These are phyloP conservation scores for Ogataea philodendri DNA, from an alignment of 805 yeast genomes.

Conservation along the genomic window DNA sequence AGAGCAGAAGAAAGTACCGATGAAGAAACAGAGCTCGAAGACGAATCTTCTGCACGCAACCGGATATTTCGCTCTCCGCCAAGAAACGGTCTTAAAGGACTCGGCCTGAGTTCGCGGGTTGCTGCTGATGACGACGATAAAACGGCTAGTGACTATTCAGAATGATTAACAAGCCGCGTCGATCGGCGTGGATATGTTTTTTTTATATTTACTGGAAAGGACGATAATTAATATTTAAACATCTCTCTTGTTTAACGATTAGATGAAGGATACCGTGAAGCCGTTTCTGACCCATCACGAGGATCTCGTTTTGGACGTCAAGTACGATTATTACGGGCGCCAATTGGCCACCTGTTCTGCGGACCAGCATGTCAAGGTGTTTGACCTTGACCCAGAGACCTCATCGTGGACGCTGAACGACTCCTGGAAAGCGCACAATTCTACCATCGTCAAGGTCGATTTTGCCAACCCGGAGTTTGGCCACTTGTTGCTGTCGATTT, in stretches of 20 bases:
- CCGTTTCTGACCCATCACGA: slow-evolving; percentile 90
- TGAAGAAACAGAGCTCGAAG: slow-evolving; percentile 23
- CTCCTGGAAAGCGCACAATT: slow-evolving; percentile 94
- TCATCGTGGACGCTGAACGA: slow-evolving; percentile 83
- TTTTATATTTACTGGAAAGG: too few species aligned
- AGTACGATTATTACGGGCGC: slow-evolving; percentile 90
- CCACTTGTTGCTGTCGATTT: slow-evolving; percentile 79
- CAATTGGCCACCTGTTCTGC: slow-evolving; percentile 93
- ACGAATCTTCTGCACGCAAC: slow-evolving; percentile 8
- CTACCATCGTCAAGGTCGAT: slow-evolving; percentile 73
- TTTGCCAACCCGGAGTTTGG: slow-evolving; percentile 98
- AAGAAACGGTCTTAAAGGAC: slow-evolving; percentile 15
- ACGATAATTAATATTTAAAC: slow-evolving; percentile 3
- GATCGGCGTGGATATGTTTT: slow-evolving; percentile 7
- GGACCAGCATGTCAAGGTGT: slow-evolving; percentile 90
- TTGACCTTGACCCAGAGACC: slow-evolving; percentile 64
- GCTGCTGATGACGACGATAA: slow-evolving; percentile 26
- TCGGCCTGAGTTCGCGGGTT: slow-evolving; percentile 14
- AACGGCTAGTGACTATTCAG: slow-evolving; percentile 28
- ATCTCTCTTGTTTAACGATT: background rate
- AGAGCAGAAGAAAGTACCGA: slow-evolving; percentile 13
- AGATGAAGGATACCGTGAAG: slow-evolving; percentile 43
- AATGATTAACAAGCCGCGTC: slow-evolving; percentile 4
- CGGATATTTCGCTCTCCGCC: slow-evolving; percentile 1
- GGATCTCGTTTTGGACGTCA: slow-evolving; percentile 85